phyloP scores from a whole-genome alignment of 169 alveolate species.

The Hammondia hammondi region DNA sequence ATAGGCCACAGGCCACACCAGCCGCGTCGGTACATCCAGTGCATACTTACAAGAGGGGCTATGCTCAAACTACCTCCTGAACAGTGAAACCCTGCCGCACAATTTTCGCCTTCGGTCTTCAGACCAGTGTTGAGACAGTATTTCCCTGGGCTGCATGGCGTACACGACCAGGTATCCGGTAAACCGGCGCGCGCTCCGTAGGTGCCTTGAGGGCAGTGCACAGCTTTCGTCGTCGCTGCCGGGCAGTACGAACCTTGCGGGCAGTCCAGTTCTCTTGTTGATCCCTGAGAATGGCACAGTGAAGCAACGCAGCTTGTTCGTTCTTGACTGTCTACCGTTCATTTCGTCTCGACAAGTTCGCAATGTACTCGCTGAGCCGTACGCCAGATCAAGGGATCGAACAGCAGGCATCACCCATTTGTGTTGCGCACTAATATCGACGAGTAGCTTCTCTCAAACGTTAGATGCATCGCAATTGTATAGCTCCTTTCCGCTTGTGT shows the following conservation, averaged over 20 bases:
- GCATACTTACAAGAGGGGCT: conserved; percentile 32
- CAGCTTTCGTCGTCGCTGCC: not conserved
- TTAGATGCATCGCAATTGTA: no score
- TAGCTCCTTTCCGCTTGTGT: no score
- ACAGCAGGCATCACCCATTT: no score
- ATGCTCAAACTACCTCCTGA: conserved; percentile 39
- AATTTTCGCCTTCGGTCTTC: conserved; percentile 30
- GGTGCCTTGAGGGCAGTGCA: not conserved
- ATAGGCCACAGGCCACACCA: not conserved
- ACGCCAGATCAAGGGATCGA: no score
- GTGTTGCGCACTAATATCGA: no score
- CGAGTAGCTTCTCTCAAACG: no score
- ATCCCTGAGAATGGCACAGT: no score
- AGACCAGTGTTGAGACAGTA: conserved; percentile 54
- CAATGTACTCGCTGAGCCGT: no score
- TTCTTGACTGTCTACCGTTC: no score
- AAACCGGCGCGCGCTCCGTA: conserved; percentile 25
- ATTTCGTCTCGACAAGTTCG: no score
- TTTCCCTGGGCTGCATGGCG: conserved; percentile 5
- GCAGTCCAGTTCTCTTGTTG: not conserved
- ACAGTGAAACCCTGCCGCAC: conserved; percentile 39
- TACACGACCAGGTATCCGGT: conserved; percentile 19
- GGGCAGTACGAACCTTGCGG: conserved; percentile 29
- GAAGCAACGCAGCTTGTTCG: no score
- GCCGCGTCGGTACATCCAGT: conserved; percentile 16